phyloP scores from a whole-genome alignment of 768 basidiomycete genomes.

The Chalciporus sphaerocephalus region DNA sequence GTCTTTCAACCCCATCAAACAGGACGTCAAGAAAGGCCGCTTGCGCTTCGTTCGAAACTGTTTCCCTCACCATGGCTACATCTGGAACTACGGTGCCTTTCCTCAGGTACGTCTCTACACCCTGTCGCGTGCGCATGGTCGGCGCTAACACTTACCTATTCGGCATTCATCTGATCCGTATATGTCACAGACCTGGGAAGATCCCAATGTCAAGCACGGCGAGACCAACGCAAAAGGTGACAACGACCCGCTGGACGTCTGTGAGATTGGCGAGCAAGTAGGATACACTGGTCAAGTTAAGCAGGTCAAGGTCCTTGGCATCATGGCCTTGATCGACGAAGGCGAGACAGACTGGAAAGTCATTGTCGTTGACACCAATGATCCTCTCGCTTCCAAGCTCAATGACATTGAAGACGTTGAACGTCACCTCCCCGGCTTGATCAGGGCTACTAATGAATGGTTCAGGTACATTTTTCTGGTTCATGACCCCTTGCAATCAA shows the following conservation, averaged over 20 bases:
- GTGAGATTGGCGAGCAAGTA: constrained; percentile 98
- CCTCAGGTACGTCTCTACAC: constrained; percentile 63
- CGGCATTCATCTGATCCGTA: neutral
- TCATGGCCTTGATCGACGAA: constrained; percentile 99
- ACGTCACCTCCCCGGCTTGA: constrained; percentile 92
- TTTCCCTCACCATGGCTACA: constrained; percentile 99
- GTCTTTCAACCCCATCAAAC: constrained; percentile 99
- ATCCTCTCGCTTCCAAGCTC: constrained; percentile 92
- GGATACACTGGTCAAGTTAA: constrained; percentile 97
- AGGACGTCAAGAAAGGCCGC: constrained; percentile 96
- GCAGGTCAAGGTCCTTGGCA: constrained; percentile 99
- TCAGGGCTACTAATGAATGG: constrained; percentile 98
- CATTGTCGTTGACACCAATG: constrained; percentile 93
- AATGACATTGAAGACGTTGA: constrained; percentile 99
- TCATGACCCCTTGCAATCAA: no score
- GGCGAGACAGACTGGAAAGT: constrained; percentile 99
- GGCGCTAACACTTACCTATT: neutral
- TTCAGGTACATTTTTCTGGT: constrained; percentile 62
- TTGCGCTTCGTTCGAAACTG: constrained; percentile 98
- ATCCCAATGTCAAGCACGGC: constrained; percentile 77
- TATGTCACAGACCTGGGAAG: constrained; percentile 87
- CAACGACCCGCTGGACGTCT: constrained; percentile 99
- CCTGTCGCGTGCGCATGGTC: neutral
- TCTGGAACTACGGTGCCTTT: constrained; percentile 99
- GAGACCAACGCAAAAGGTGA: constrained; percentile 99